phyloP scores from a whole-genome alignment of 495 filamentous ascomycete species.

The Penicillium diatomitis region DNA sequence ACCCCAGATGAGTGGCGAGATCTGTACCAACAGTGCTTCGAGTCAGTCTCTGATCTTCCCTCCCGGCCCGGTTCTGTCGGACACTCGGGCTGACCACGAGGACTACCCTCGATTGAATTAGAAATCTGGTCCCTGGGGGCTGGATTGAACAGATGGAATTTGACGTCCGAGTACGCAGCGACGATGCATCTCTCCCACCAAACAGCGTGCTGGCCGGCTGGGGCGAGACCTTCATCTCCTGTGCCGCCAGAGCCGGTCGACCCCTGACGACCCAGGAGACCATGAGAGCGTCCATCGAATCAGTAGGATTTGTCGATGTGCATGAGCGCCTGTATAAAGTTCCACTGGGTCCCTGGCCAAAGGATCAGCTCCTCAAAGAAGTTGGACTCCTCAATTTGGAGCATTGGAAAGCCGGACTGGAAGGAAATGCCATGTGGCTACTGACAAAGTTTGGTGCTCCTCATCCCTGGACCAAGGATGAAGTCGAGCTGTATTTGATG shows the following conservation, averaged over 20 bases:
- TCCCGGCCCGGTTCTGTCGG: too few species aligned
- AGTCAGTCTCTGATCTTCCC: conserved; percentile 3
- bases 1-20: conserved; percentile 16
- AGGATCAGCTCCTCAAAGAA: conserved; percentile 53
- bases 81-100: too few species aligned
- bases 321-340: conserved; percentile 45
- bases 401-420: conserved; percentile 39
- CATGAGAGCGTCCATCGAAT: conserved; percentile 14
- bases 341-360: conserved; percentile 60
- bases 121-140: conserved; percentile 37
- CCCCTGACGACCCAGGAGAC: conserved; percentile 8
- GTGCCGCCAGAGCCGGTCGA: conserved; percentile 9
- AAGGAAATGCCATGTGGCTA: conserved; percentile 18
- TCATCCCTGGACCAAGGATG: conserved; percentile 14
- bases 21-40: conserved; percentile 19
- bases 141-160: conserved; percentile 48
- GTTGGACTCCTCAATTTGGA: conserved; percentile 54
- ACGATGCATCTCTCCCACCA: conserved; percentile 32
- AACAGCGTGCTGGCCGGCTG: conserved; percentile 18
- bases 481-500: conserved; percentile 15
- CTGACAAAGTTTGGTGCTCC: conserved; percentile 21
- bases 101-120: background rate
- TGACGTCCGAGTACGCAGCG: conserved; percentile 24
- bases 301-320: conserved; percentile 29
- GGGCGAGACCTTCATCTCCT: conserved; percentile 11